Evolutionary conservation across 768 basidiomycete species (phyloP), one percentile per base, ranked within the genome.

Genomic region (Kwoniella sp.): DNA sequence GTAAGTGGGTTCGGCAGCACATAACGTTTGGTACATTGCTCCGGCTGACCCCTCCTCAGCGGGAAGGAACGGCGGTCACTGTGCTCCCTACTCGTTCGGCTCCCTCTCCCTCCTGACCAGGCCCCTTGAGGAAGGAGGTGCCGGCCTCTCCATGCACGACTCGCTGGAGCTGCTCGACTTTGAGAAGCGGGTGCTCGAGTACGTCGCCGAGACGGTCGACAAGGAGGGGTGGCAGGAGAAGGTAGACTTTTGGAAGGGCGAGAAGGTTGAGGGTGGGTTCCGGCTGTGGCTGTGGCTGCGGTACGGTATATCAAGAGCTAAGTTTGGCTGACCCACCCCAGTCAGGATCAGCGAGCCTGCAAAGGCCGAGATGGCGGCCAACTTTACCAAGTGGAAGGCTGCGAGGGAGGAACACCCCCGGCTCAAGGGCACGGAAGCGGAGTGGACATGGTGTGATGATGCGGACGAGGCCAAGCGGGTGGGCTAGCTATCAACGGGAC

Each of bases 401-500:
- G 53, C 56, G 1, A 47, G 56, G 31, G 34, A 37, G 29, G 20
- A 59, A 14, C 26, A 32, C 25, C 19, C 27, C 9, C 26, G 48
- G n/a, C 39, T 48, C 23, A 46, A 31, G 42, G 45, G 33, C 26
- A 53, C 38, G 8, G 26, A 41, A 25, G 51, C 43, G 12, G 57
- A 57, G n/a, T 59, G 84, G 46, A 73, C 72, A 15, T 76, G 78
- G 41, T 67, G 65, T 31, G 69, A 63, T 11, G 74, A 79, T 17
- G 73, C 78, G 0, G 64, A 76, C 5, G 71, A 78, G 20, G 73
- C 82, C n/a, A 71, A 79, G 46, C 74, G 78, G 53, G 80, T 87
- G 9, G 48, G 63, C 56, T 10, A 5, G 15, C 9, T 9, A 23
- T 26, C 17, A 7, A 15, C 20, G 22, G 11, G 27, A 3, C 36